Percentiles rank a stretch among this genome's conserved stretches.
Evolutionary conservation across 352 stramenopile genomes (phyloP).

Genomic region (Phytophthora litchii): DNA sequence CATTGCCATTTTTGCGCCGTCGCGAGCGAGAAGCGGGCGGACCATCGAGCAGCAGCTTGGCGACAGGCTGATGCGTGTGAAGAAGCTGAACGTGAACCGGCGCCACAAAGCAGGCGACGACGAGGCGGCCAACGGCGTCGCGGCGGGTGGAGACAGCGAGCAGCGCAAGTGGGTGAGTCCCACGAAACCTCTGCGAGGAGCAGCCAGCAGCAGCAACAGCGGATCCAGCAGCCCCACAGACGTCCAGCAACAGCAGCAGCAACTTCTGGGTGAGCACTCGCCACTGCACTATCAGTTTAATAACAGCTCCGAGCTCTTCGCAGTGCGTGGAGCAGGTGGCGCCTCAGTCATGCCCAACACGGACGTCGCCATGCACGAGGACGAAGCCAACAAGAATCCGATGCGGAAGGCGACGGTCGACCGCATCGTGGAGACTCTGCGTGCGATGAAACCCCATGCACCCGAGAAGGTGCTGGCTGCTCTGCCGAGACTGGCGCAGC

Average conservation of each 20-base stretch:
- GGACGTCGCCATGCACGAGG: conserved; percentile 39
- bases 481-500: conserved; percentile 94
- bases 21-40: conserved; percentile 11
- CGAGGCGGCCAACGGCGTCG: conserved; percentile 36
- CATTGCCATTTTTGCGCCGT: conserved; percentile 33
- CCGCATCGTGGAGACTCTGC: conserved; percentile 92
- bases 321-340: conserved; percentile 4
- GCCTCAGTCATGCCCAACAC: conserved; percentile 19
- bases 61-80: conserved; percentile 63
- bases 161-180: conserved; percentile 50
- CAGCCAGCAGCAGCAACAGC: conserved; percentile 30
- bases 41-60: conserved; percentile 8
- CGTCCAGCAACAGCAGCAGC: conserved; percentile 37
- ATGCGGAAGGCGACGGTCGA: conserved; percentile 54
- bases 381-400: conserved; percentile 25
- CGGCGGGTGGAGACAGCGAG: conserved; percentile 33
- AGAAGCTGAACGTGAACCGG: conserved; percentile 73
- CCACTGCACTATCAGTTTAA: conserved; percentile 22
- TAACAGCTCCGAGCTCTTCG: conserved; percentile 21
- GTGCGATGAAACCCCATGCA: conserved; percentile 94
- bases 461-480: conserved; percentile 95
- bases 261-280: conserved; percentile 20
- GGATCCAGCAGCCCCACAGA: conserved; percentile 52
- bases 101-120: conserved; percentile 72
- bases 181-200: conserved; percentile 29